phyloP scores from a whole-genome alignment of 257 asterid genomes.

The Solanum rostratum region DNA sequence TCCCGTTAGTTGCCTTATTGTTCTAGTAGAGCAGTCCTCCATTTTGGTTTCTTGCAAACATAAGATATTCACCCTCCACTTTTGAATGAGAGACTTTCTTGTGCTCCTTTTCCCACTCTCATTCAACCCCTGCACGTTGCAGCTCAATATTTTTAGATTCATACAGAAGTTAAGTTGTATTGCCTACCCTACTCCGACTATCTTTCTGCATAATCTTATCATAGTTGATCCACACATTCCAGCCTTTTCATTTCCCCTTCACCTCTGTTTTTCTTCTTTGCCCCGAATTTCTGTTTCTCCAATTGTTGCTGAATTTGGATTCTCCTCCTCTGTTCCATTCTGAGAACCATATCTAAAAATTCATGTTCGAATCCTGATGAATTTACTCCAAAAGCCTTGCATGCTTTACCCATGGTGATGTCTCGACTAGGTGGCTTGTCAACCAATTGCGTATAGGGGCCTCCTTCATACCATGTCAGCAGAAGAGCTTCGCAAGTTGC shows the following conservation, averaged over 20 bases:
- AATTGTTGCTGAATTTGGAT: neutral
- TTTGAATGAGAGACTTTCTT: no score
- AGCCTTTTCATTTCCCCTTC: neutral
- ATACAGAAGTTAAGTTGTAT: neutral
- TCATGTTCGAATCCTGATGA: neutral
- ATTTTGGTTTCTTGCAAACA: no score
- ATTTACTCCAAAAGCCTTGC: neutral
- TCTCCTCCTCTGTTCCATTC: neutral
- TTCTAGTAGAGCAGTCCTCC: no score
- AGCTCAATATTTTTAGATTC: neutral
- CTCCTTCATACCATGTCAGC: neutral
- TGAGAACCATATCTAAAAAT: neutral
- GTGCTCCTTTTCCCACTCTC: no score
- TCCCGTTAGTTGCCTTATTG: no score
- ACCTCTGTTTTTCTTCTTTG: neutral
- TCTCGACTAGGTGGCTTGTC: neutral
- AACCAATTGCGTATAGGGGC: neutral
- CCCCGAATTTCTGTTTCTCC: neutral
- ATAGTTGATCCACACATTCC: neutral
- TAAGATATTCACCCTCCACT: no score
- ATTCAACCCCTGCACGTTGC: neutral
- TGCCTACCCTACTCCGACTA: neutral
- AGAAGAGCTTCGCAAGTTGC: neutral
- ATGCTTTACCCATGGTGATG: neutral
- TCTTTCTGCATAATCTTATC: neutral